phyloP scores from a whole-genome alignment of 116 monocot genomes.

The Iris pallida region DNA sequence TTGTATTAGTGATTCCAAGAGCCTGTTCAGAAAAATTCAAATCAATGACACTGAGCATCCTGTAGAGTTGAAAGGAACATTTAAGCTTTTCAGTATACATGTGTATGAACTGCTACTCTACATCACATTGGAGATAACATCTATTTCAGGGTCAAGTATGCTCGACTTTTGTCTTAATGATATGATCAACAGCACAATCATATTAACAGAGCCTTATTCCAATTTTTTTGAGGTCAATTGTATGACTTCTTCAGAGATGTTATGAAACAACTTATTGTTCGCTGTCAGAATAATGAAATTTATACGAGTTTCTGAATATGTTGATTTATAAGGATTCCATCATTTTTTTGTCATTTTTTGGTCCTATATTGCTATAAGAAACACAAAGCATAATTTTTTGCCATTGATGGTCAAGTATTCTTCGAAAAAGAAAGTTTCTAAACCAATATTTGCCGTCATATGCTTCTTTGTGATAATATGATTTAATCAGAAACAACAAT shows the following conservation, averaged over 20 bases:
- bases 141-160: not conserved
- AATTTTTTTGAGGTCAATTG: not conserved
- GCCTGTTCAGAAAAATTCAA: constrained; percentile 11
- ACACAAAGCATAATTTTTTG: not conserved
- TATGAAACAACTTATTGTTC: not conserved
- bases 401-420: not conserved
- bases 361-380: not conserved
- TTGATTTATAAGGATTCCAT: not conserved
- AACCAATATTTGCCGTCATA: not conserved
- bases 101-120: not conserved
- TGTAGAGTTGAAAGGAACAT: not conserved
- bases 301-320: too few relatives aligned
- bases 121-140: not conserved
- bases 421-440: not conserved
- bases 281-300: not conserved
- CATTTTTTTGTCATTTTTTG: not conserved
- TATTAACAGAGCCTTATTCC: not conserved
- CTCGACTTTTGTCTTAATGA: too few relatives aligned
- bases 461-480: not conserved
- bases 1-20: constrained; percentile 5
- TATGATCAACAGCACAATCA: not conserved
- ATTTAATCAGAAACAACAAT: not conserved
- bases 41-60: constrained; percentile 4
- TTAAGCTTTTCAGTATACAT: not conserved
- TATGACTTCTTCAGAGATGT: not conserved